Evolutionary conservation across 768 basidiomycete species (phyloP), one percentile per base, ranked within the genome.

Genomic region (Hemileccinum rubropunctum): DNA sequence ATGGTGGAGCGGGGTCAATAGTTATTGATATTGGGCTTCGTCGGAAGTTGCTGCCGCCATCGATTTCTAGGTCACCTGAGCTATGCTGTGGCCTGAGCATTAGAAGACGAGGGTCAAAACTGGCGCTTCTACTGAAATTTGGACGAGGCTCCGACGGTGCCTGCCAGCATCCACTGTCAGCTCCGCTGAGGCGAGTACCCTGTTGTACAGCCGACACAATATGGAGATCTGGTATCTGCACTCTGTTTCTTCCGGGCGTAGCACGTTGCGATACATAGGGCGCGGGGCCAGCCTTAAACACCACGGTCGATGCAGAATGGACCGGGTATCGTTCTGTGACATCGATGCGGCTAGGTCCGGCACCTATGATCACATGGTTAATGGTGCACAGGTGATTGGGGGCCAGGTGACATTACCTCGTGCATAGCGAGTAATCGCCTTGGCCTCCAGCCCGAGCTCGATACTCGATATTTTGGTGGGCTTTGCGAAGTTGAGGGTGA

Each of bases 401-500:
- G 18, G 27, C 4, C 13, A 37, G 38, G 13, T 35, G 35, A 32
- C 64, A 76, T 45, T 52, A 93, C 95, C 91, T 78, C 97, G 93
- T 2, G 87, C 84, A 86, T 92, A 97, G 33, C 82, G 78, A 4
- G 84, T 88, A 20, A 76, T 70, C 3, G 84, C 76, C 51, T 75
- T 86, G 3, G 89, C 94, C 39, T 83, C 74, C 18, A 99, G 71
- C 64, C 85, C 82, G 34, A 97, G 74, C 48, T 86, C 85, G 50
- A 99, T 94, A 59, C 84, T 88, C 28, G 87, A 84, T 57, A 99
- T 84, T 65, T 84, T 84, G 46, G 83, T 93, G 1, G 93, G 83
- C 64, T 95, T 95, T 27, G 73, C 72, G 35, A 88, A 69, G 13
- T 72, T 75, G 50, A 90, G 71, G 2, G 79, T 81, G 48, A 89